A percentile compares a stretch with the other conserved stretches of the same genome.
Evolutionary conservation across 2,329 filamentous ascomycete genomes (phyloP).

Genomic region (Seiridium unicorne): DNA sequence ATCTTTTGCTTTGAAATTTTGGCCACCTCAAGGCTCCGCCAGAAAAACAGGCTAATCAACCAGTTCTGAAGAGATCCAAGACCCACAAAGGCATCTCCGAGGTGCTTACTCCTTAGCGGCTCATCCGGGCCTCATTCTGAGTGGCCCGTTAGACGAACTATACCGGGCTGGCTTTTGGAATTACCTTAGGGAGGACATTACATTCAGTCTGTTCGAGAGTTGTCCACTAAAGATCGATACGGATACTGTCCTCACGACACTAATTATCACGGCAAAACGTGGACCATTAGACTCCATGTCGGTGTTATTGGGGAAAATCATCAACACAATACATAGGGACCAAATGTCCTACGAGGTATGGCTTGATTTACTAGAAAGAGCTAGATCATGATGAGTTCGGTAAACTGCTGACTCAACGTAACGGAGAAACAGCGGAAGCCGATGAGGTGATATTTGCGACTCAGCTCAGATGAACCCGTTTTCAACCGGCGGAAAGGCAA

Average conservation of each 20-base stretch:
- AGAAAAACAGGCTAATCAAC: not conserved
- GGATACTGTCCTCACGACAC: constrained; percentile 13
- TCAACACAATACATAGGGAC: constrained; percentile 35
- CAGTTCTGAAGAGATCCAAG: constrained; percentile 18
- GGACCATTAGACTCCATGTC: constrained; percentile 39
- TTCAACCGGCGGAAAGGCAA: not conserved
- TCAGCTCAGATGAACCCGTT: constrained; percentile 21
- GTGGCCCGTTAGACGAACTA: constrained; percentile 23
- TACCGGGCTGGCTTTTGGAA: constrained; percentile 47
- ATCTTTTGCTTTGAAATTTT: constrained; percentile 6
- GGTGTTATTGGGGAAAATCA: constrained; percentile 38
- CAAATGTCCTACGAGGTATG: constrained; percentile 15
- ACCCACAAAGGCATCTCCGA: constrained; percentile 43
- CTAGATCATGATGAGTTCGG: too few species aligned
- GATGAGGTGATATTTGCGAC: too few species aligned
- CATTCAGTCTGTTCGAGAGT: constrained; percentile 44
- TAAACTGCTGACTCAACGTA: too few species aligned
- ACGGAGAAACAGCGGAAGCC: too few species aligned
- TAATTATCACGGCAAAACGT: constrained; percentile 20
- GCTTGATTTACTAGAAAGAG: constrained; percentile 15
- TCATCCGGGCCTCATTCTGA: not conserved
- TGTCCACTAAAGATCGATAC: constrained; percentile 40
- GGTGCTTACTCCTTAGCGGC: constrained; percentile 44
- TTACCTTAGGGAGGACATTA: constrained; percentile 51
- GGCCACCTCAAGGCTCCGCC: too few species aligned